Percentiles rank a stretch among this genome's conserved stretches.
phyloP scores from a whole-genome alignment of 352 stramenopile genomes.

The Globisporangium iwayamae region DNA sequence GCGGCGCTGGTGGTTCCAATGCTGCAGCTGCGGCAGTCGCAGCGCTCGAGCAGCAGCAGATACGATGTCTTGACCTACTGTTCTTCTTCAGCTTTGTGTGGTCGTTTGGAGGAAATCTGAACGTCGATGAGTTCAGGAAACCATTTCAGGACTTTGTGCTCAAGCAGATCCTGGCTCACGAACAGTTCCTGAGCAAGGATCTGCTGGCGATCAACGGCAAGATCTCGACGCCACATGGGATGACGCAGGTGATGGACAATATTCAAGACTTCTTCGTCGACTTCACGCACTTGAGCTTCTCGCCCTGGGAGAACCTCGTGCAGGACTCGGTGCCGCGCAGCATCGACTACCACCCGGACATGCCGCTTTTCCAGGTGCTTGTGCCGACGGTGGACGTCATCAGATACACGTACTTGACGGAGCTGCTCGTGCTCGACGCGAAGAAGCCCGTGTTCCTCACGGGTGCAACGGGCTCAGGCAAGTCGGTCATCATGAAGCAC shows the following conservation, averaged over 20 bases:
- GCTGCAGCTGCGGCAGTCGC: constrained; percentile 21
- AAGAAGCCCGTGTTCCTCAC: constrained; percentile 84
- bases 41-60: constrained; percentile 39
- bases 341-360: constrained; percentile 20
- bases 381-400: constrained; percentile 65
- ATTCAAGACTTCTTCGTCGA: constrained; percentile 72
- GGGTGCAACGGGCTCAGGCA: constrained; percentile 85
- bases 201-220: constrained; percentile 50
- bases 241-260: constrained; percentile 47
- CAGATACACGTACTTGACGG: constrained; percentile 58
- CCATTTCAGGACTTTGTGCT: constrained; percentile 60
- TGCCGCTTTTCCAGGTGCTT: constrained; percentile 48
- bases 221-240: constrained; percentile 33
- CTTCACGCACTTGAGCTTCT: constrained; percentile 59
- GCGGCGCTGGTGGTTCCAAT: constrained; percentile 1
- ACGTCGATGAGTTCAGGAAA: constrained; percentile 28
- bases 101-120: constrained; percentile 66
- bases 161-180: constrained; percentile 34
- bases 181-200: constrained; percentile 46
- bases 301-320: constrained; percentile 41
- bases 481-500: constrained; percentile 82
- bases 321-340: constrained; percentile 10
- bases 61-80: constrained; percentile 53
- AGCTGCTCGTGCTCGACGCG: constrained; percentile 49
- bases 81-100: constrained; percentile 75